Evolutionary conservation across 257 asterid species (phyloP).

Genomic region (Oldenlandia corymbosa): DNA sequence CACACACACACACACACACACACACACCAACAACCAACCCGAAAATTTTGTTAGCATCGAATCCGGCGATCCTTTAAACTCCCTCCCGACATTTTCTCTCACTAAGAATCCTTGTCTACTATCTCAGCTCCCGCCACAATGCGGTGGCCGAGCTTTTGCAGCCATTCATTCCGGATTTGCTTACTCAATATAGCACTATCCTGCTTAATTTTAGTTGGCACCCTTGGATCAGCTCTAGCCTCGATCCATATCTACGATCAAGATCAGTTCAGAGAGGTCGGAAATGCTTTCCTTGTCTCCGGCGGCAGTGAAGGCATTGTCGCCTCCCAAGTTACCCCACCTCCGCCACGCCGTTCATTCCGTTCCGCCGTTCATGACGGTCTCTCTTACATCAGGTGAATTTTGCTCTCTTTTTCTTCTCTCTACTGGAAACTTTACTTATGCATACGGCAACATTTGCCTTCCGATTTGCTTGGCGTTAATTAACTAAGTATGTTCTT

Average conservation of each 20-base stretch:
- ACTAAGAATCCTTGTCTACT: constrained; percentile 11
- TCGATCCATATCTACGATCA: constrained; percentile 77
- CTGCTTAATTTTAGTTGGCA: constrained; percentile 26
- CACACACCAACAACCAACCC: not conserved
- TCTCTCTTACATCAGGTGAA: constrained; percentile 79
- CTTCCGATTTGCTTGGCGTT: not conserved
- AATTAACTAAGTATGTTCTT: not conserved
- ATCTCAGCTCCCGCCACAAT: constrained; percentile 26
- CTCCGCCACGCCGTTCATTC: constrained; percentile 33
- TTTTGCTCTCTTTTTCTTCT: not conserved
- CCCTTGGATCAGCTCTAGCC: constrained; percentile 58
- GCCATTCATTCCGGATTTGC: constrained; percentile 25
- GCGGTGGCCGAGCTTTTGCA: constrained; percentile 48
- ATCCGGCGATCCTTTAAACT: constrained; percentile 36
- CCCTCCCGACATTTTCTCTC: constrained; percentile 21
- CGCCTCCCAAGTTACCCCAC: constrained; percentile 26
- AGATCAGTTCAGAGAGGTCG: constrained; percentile 93
- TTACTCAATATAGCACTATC: not conserved
- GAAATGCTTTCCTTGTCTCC: constrained; percentile 81
- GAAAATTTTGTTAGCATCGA: not conserved
- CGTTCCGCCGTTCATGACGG: constrained; percentile 33
- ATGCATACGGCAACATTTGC: too few species aligned
- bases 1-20: not conserved
- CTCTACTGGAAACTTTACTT: not conserved
- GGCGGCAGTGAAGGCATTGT: constrained; percentile 97